A percentile compares a stretch with the other conserved stretches of the same genome.
Conservation (phyloP, 129 eudicot species). For the Calendula officinalis region DNA sequence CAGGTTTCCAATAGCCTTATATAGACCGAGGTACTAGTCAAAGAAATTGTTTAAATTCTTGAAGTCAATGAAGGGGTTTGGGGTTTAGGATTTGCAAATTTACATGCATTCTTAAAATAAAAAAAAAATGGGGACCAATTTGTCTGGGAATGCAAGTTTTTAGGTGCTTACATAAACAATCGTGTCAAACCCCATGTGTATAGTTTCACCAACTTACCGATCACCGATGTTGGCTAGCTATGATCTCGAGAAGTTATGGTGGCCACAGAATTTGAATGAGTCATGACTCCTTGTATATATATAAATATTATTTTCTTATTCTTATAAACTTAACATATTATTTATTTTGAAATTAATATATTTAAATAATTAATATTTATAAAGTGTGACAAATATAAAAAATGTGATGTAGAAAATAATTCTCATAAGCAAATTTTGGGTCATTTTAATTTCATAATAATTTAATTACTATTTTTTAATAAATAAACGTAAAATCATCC, state of each 20-base stretch:
- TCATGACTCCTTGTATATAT: no score
- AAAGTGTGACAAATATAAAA: no score
- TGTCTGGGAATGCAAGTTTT: constrained; percentile 29
- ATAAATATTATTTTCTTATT: no score
- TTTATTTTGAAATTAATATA: no score
- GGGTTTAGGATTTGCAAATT: constrained; percentile 24
- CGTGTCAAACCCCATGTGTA: constrained; percentile 61
- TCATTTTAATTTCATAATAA: no score
- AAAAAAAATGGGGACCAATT: constrained; percentile 42
- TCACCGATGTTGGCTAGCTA: constrained; percentile 30
- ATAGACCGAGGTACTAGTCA: constrained; percentile 39
- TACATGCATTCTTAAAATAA: constrained; percentile 27
- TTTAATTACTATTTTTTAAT: no score
- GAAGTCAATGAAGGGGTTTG: constrained; percentile 19
- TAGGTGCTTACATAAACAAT: constrained; percentile 33
- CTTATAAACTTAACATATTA: no score
- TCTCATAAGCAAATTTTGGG: no score
- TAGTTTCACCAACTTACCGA: constrained; percentile 36
- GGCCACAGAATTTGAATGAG: constrained; percentile 25
- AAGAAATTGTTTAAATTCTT: constrained; percentile 34
- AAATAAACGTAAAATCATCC: no score
- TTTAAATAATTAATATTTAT: no score
- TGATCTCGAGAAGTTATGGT: constrained; percentile 45
- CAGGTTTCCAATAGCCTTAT: constrained; percentile 30
- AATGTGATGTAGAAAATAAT: no score